Base-by-base conservation (phyloP, 225 moss, liverwort and hornwort species). In the Bryum argenteum region DNA sequence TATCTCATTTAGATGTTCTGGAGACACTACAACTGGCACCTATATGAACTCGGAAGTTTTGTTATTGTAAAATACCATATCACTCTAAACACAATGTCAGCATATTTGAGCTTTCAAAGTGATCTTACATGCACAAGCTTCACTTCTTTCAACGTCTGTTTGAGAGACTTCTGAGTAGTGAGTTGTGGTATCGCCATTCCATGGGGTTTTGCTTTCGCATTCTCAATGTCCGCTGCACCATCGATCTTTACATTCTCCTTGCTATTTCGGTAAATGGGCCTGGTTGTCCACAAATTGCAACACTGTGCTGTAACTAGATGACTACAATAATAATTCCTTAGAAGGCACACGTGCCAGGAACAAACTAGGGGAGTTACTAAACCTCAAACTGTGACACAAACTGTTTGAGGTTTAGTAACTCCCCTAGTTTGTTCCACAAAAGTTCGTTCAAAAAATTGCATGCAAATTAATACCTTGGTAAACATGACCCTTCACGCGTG, bases 211-310 rank as follows among this genome's bases (percentile, higher is more conserved):
- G 41, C 75, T 47, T 66, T 69, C 17, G 58, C 28, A 43, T 72
- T 83, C 54, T 75, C 86, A 64, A 74, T 58, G 63, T 83, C 83
- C 26, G 66, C 62, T 72, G 69, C 66, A 63, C 51, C 61, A 48
- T 75, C 75, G 40, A 58, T 10, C 72, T 61, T 67, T 77, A 50
- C 38, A 45, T 58, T 73, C 72, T 41, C 77, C 57, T n/a, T 61
- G 58, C 43, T 78, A 70, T 84, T 85, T 75, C 92, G 89, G 72
- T 92, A 95, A 58, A 82, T 85, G 72, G 95, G 92, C 92, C 95
- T 95, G 86, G 82, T 72, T 83, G 82, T 80, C 87, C 87, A 77
- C 69, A 75, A 72, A 41, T 62, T 56, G 15, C 67, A 54, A 67
- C 64, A 12, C 22, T 53, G 75, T 62, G 23, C 52, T 75, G 72